A percentile compares a stretch with the other conserved stretches of the same genome.
Conservation (phyloP, 495 filamentous ascomycete genomes). For the Daldinia caldariorum region DNA sequence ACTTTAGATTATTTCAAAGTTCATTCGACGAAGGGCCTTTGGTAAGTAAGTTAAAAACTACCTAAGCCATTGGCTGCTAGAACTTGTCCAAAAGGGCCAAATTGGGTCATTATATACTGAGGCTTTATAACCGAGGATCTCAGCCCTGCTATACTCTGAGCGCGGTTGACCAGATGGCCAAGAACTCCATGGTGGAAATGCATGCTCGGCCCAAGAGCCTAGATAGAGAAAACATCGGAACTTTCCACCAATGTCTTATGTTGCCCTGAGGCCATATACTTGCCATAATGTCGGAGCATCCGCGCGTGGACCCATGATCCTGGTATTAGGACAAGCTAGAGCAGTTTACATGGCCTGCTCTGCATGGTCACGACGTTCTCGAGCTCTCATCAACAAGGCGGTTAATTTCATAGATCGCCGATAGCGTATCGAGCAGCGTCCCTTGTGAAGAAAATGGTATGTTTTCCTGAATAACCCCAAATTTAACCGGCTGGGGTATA, state of each 20-base stretch:
- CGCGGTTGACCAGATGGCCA: neutral
- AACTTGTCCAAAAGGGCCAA: neutral
- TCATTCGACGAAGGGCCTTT: neutral
- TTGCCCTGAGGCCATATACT: slow-evolving; percentile 4
- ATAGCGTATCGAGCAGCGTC: neutral
- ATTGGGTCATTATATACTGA: slow-evolving; percentile 6
- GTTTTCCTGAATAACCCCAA: neutral
- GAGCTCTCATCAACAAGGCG: neutral
- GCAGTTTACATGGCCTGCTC: neutral
- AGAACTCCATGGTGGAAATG: neutral
- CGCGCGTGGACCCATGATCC: neutral
- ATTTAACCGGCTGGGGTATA: slow-evolving; percentile 14
- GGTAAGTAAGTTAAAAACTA: too few relatives aligned
- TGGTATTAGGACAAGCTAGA: neutral
- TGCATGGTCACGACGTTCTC: neutral
- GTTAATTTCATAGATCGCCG: slow-evolving; percentile 5
- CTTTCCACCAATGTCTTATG: slow-evolving; percentile 13
- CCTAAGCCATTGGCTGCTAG: neutral
- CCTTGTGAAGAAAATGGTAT: neutral
- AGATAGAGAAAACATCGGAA: slow-evolving; percentile 2
- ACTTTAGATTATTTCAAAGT: neutral
- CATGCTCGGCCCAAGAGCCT: slow-evolving; percentile 3
- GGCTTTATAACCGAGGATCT: too few relatives aligned
- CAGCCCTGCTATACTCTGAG: too few relatives aligned
- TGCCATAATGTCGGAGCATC: neutral